Percentiles rank a stretch among this genome's conserved stretches.
Evolutionary conservation across 495 filamentous ascomycete genomes (phyloP).

Genomic region (Aspergillus conjunctus): DNA sequence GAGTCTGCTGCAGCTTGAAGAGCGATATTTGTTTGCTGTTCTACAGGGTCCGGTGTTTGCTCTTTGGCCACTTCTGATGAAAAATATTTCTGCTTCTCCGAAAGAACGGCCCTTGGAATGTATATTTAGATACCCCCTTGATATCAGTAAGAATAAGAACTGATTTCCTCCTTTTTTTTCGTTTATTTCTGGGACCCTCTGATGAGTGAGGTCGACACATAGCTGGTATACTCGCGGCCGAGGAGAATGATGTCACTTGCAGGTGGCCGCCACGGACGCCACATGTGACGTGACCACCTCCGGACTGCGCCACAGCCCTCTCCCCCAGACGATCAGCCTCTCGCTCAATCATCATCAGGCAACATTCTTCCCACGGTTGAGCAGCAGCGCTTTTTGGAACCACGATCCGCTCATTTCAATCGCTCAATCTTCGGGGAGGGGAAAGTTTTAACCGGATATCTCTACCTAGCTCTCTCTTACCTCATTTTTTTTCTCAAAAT

Average conservation of each 20-base stretch:
- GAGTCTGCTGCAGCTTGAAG: conserved; percentile 11
- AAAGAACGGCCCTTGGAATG: conserved; percentile 22
- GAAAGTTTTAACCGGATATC: too few species aligned
- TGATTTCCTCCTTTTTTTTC: conserved; percentile 2
- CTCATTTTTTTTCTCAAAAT: too few species aligned
- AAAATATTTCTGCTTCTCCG: conserved; percentile 7
- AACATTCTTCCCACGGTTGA: conserved; percentile 16
- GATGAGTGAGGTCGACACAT: too few species aligned
- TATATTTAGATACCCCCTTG: conserved; percentile 36
- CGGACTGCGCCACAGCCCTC: conserved; percentile 1
- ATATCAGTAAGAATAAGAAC: conserved; percentile 18
- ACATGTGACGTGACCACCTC: conserved; percentile 9
- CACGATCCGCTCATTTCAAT: too few species aligned
- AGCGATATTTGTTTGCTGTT: conserved; percentile 16
- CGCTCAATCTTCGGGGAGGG: too few species aligned
- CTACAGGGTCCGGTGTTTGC: conserved; percentile 17
- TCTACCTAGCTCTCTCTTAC: too few species aligned
- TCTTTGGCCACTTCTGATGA: conserved; percentile 10
- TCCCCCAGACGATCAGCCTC: conserved; percentile 13
- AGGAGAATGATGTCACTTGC: not conserved
- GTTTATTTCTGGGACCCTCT: not conserved
- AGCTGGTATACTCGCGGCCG: too few species aligned
- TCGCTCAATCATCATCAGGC: conserved; percentile 9
- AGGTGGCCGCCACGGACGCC: not conserved
- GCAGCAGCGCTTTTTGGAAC: too few species aligned